Base-by-base conservation (phyloP, 345 rosid species). In the Rhizophora mangle region DNA sequence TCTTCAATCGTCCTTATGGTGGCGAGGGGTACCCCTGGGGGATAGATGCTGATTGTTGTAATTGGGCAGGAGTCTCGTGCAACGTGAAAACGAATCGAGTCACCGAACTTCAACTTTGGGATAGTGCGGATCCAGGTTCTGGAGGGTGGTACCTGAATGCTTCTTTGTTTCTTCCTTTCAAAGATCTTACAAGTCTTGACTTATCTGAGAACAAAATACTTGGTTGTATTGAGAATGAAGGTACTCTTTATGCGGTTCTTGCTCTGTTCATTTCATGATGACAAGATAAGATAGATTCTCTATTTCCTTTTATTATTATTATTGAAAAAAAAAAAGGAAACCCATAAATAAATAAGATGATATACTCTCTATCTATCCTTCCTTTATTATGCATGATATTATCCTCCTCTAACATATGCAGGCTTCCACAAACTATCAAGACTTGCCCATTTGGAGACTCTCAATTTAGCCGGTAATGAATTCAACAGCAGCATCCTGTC, bases 41-140 rank as follows among this genome's bases (percentile, higher is more conserved):
- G 24, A 24, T 24, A 24, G 24, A 24, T 24, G 24, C 24, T 24
- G 24, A 24, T 24, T 24, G 24, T 24, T 31, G 72, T 52, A 15
- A 15, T 29, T 69, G 72, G 72, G 6, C 7, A 6, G n/a, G 65
- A 8, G 31, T 69, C 20, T 3, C 6, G 46, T 69, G 72, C 57
- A 27, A 47, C 11, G 21, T 20, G 18, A 11, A 34, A 30, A 68
- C 54, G 1, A 27, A 62, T 16, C 54, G 60, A 20, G 72, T 69
- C 18, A 49, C 26, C 21, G 0, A 8, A 8, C 37, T 69, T 24
- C 0, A 24, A 24, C 16, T 18, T 21, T 32, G 65, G 60, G 16
- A n/a, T n/a, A n/a, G n/a, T n/a, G n/a, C n/a, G n/a, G 57, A 46
- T 52, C 4, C 2, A 5, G 5, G 1, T 20, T 18, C 19, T 13